Evolutionary conservation across 495 filamentous ascomycete species (phyloP), one percentile per base, ranked within the genome.

Genomic region (Tuber borchii): DNA sequence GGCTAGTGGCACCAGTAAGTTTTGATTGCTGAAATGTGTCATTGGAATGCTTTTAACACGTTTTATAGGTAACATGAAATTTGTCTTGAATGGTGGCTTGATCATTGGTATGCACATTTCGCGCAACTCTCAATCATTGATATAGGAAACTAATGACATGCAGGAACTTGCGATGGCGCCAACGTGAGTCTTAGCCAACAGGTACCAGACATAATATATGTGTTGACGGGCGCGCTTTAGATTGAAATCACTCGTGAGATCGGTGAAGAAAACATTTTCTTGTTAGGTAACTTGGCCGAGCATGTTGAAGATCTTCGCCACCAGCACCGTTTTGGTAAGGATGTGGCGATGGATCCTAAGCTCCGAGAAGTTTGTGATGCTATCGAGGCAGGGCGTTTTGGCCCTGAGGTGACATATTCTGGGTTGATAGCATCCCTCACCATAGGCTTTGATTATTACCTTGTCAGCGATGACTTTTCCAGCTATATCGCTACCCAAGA

Each of bases 171-270:
- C 83, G 95, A 99, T 81, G 95, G 95, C 82, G 95, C 95, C 74
- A 99, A 99, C 79, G 94, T 97, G 87, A 88, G 91, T 87, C 48
- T 71, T 70, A 31, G 61, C 20, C 20, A 40, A 70, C 69, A 72
- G 22, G 20, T n/a, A 26, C 45, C 22, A 22, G 46, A 45, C 17
- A 69, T 74, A 78, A 81, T 82, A 76, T 82, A 44, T 40, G 39
- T 42, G 70, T 71, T 79, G 20, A 79, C 31, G 34, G 56, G 17
- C 26, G 34, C 51, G 19, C 2, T 40, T 39, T 39, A 95, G 93
- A 97, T 97, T 83, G 94, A 97, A 87, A 98, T 99, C 83, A 98
- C 95, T 8, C 94, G 96, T 74, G 96, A 99, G 85, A 92, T 97
- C 80, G 92, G 93, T 79, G 92, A 97, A 77, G 88, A 91, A 80